Evolutionary conservation across 805 yeast species (phyloP), one percentile per base, ranked within the genome.

Genomic region (Pichia paraexigua): DNA sequence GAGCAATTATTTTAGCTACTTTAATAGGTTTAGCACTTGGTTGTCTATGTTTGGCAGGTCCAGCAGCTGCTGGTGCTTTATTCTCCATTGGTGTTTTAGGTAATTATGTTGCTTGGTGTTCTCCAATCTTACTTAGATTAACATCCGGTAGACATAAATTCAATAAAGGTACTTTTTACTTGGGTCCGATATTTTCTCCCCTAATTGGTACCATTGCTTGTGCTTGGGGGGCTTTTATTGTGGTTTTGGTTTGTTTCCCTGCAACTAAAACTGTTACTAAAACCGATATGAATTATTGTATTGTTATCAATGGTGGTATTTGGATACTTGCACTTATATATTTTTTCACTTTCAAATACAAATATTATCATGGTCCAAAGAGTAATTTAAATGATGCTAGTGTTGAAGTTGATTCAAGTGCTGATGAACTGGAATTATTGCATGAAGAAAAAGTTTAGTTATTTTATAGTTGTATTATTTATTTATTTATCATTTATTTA

Each of bases 31-130:
- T 78, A 6, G 45, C 75, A 5, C 53, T 82, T 27, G 87, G 87
- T 2, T 70, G 76, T 44, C 69, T 83, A 50, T 76, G 79, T 53
- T 64, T 83, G 47, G 78, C 80, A 51, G 80, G 79, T 43, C 55
- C 72, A 3, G 71, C 79, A 5, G 86, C 87, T 24, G 79, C 87
- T 3, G 71, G 70, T 50, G 87, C 88, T n/a, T 70, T 83, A 43
- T 83, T 83, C 68, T 74, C 85, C 1, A 67, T 83, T 41, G 79
- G 75, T 46, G 75, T 80, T 55, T 75, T 82, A 12, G 82, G 85
- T 50, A 78, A 80, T 61, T 75, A 76, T 56, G 64, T 82, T 42
- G 78, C 85, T 1, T 78, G 87, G 85, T 71, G 78, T 47, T 68
- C 73, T 45, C 87, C 89, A 24, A 74, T 79, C 20, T 69, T 77